These are phyloP conservation scores for Podospora pseudocomata DNA, from an alignment of 495 filamentous ascomycete genomes.

Conservation along the genomic window DNA sequence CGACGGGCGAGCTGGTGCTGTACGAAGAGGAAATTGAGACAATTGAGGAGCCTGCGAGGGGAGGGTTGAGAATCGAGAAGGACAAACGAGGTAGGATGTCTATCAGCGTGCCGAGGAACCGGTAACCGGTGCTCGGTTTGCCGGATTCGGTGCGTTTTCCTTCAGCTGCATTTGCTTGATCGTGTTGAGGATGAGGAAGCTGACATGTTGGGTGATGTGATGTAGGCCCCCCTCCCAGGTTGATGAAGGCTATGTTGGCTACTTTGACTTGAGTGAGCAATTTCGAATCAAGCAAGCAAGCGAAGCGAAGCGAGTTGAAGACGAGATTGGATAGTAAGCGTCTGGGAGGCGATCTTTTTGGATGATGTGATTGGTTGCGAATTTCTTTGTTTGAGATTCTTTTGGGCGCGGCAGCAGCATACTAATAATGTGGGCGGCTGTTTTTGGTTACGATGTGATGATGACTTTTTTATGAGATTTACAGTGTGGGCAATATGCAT, in stretches of 20 bases:
- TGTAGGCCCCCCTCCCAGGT: constrained; percentile 52
- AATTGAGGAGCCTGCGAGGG: constrained; percentile 47
- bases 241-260: constrained; percentile 71
- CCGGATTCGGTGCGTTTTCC: constrained; percentile 20
- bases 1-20: constrained; percentile 51
- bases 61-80: constrained; percentile 66
- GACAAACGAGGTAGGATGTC: constrained; percentile 85
- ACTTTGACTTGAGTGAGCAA: constrained; percentile 59
- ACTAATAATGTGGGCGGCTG: not conserved
- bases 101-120: constrained; percentile 58
- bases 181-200: constrained; percentile 9
- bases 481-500: not conserved
- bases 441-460: not conserved
- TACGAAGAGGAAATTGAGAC: constrained; percentile 53
- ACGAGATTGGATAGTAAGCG: not conserved
- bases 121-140: constrained; percentile 35
- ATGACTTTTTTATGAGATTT: not conserved
- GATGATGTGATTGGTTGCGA: not conserved
- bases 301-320: not conserved
- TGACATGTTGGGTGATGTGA: constrained; percentile 19
- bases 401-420: not conserved
- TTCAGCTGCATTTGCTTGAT: not conserved
- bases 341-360: not conserved
- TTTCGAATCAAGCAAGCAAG: not conserved
- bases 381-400: not conserved